These are phyloP conservation scores for Pseudocercospora eumusae DNA, from an alignment of 2,329 filamentous ascomycete species.

Conservation along the genomic window DNA sequence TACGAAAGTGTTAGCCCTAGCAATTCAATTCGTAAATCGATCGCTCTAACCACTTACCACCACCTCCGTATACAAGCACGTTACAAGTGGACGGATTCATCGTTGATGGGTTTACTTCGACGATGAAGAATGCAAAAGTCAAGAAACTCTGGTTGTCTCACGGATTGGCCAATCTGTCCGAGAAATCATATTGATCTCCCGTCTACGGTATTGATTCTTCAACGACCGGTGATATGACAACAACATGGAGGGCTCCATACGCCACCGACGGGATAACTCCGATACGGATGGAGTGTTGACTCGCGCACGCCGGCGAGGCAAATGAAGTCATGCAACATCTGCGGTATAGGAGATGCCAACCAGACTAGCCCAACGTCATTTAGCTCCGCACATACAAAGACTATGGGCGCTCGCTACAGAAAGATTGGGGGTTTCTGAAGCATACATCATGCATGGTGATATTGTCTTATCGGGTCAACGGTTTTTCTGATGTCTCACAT, in stretches of 20 bases:
- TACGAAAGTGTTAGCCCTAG: constrained; percentile 2
- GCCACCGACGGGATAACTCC: neutral
- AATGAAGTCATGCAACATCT: neutral
- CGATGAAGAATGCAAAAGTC: neutral
- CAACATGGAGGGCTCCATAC: neutral
- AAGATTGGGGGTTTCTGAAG: neutral
- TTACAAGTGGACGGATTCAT: constrained; percentile 15
- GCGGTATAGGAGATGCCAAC: neutral
- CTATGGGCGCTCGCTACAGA: neutral
- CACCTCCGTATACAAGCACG: constrained; percentile 26
- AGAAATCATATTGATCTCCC: neutral
- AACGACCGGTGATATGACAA: neutral
- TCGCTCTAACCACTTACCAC: constrained; percentile 17
- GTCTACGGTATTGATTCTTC: neutral
- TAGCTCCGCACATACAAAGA: neutral
- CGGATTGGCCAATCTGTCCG: neutral
- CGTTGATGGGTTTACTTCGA: neutral
- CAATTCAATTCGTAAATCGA: neutral
- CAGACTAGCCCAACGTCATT: neutral
- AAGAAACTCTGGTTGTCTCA: neutral
- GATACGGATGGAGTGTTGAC: neutral
- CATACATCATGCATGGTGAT: neutral
- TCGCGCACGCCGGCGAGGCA: constrained; percentile 1
- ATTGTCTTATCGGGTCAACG: constrained; percentile 2
- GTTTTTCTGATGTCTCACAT: neutral